Evolutionary conservation across 345 rosid species (phyloP).

Genomic region (Streptanthus diversifolius): DNA sequence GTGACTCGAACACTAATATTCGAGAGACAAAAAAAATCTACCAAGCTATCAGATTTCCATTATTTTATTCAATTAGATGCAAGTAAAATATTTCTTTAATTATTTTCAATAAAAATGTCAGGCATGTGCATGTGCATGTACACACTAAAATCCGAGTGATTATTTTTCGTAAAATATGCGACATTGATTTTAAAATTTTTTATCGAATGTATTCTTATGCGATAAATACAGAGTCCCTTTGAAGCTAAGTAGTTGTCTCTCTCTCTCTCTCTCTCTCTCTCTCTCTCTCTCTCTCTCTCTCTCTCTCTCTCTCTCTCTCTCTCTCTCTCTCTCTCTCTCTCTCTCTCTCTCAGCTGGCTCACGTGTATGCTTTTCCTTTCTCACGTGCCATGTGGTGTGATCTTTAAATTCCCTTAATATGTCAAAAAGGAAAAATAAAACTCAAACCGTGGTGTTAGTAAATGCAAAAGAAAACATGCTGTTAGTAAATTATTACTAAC

Average conservation of each 20-base stretch:
- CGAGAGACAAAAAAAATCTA: background rate
- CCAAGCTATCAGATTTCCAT: background rate
- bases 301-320: conserved; percentile 12
- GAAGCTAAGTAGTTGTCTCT: conserved; percentile 29
- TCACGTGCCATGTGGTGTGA: conserved; percentile 32
- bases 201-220: background rate
- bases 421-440: background rate
- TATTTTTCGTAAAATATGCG: background rate
- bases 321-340: background rate
- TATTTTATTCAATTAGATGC: too few relatives aligned
- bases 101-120: background rate
- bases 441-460: background rate
- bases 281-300: conserved; percentile 12
- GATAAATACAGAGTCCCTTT: conserved; percentile 20
- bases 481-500: background rate
- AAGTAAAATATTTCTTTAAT: background rate
- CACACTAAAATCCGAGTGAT: background rate
- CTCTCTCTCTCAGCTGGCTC: conserved; percentile 32
- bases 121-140: background rate
- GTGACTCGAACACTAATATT: background rate
- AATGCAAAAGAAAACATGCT: background rate
- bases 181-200: background rate
- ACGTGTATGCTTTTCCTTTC: conserved; percentile 26
- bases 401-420: conserved; percentile 14
- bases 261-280: conserved; percentile 12